Evolutionary conservation across 345 rosid genomes (phyloP).

Genomic region (Streptanthus diversifolius): DNA sequence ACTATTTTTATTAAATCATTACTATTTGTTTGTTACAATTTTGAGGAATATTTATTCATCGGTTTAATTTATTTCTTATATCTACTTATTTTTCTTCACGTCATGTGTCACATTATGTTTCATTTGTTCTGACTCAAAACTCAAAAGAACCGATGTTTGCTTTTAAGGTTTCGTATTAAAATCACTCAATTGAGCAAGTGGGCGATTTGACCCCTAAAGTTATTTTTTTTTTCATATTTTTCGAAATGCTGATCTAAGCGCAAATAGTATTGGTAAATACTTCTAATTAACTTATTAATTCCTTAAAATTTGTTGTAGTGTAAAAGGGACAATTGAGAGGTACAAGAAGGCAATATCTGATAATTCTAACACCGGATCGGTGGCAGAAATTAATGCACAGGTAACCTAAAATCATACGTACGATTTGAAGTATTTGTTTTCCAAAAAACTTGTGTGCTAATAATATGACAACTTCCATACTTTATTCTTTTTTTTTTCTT

Average conservation of each 20-base stretch:
- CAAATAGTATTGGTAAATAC: neutral
- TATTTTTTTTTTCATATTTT: neutral
- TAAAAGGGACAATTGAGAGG: slow-evolving; percentile 86
- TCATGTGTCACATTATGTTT: slow-evolving; percentile 32
- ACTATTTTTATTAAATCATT: slow-evolving; percentile 4
- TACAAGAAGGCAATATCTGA: slow-evolving; percentile 80
- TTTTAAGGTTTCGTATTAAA: slow-evolving; percentile 56
- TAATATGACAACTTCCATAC: neutral
- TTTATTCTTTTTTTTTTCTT: neutral
- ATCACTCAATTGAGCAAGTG: slow-evolving; percentile 43
- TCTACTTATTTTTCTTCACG: slow-evolving; percentile 15
- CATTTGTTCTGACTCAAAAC: slow-evolving; percentile 31
- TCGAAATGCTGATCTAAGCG: neutral
- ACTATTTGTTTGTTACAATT: slow-evolving; percentile 18
- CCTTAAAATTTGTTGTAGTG: slow-evolving; percentile 46
- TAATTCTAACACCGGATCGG: slow-evolving; percentile 62
- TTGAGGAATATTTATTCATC: slow-evolving; percentile 29
- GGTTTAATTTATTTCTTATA: neutral
- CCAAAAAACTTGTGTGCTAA: neutral
- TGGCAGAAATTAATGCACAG: slow-evolving; percentile 84
- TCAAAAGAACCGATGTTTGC: slow-evolving; percentile 37
- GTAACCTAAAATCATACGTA: slow-evolving; percentile 32
- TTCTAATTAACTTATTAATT: neutral
- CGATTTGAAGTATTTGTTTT: neutral
- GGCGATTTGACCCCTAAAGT: slow-evolving; percentile 48